These are phyloP conservation scores for Paecilomyces niveus DNA, from an alignment of 2,329 filamentous ascomycete species.

Conservation along the genomic window DNA sequence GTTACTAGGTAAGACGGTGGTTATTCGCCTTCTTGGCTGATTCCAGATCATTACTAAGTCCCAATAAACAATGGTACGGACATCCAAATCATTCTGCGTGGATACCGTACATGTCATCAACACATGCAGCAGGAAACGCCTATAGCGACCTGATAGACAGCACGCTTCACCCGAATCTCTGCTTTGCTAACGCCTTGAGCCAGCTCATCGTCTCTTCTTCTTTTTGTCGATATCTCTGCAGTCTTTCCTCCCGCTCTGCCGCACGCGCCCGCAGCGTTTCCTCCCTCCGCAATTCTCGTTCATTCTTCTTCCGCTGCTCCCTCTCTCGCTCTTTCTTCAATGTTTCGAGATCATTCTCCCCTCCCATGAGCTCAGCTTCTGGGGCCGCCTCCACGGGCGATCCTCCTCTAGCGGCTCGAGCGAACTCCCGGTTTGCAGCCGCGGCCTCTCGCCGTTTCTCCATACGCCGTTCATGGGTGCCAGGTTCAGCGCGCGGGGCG, in stretches of 20 bases:
- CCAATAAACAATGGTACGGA: background rate
- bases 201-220: constrained; percentile 81
- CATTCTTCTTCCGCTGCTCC: constrained; percentile 68
- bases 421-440: constrained; percentile 66
- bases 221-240: constrained; percentile 62
- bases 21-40: background rate
- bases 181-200: constrained; percentile 68
- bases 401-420: constrained; percentile 49
- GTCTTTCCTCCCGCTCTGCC: constrained; percentile 72
- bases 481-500: constrained; percentile 72
- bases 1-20: background rate
- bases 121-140: background rate
- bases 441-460: constrained; percentile 75
- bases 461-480: constrained; percentile 72
- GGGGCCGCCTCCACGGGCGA: constrained; percentile 59
- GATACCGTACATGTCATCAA: background rate
- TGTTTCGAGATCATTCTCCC: constrained; percentile 51
- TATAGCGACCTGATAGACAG: background rate
- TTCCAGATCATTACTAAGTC: background rate
- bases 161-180: constrained; percentile 60
- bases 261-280: constrained; percentile 67
- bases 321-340: constrained; percentile 61
- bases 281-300: constrained; percentile 74
- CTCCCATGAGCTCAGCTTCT: constrained; percentile 69
- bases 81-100: background rate